A percentile compares a stretch with the other conserved stretches of the same genome.
phyloP scores from a whole-genome alignment of 2,329 filamentous ascomycete species.

The Aspergillus amoenus region DNA sequence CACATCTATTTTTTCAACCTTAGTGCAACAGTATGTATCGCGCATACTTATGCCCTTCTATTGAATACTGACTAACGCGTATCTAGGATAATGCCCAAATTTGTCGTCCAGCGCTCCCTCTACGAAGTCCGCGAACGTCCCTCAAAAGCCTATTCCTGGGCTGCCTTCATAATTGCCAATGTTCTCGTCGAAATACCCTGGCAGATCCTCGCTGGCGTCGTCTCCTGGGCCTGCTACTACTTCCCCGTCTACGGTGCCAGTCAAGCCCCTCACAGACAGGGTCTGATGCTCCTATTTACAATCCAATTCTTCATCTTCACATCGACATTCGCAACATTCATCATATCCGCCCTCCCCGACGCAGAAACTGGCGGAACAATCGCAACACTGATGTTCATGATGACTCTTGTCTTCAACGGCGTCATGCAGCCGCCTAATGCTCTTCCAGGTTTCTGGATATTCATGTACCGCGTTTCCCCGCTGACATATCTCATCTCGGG shows the following conservation, averaged over 20 bases:
- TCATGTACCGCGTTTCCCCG: constrained; percentile 79
- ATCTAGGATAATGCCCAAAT: constrained; percentile 67
- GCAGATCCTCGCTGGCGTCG: constrained; percentile 70
- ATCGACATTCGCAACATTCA: constrained; percentile 75
- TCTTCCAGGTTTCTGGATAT: constrained; percentile 76
- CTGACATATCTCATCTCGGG: constrained; percentile 78
- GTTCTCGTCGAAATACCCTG: constrained; percentile 84
- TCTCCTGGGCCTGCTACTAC: constrained; percentile 82
- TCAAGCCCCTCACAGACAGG: constrained; percentile 67
- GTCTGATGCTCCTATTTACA: constrained; percentile 75
- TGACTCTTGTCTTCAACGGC: constrained; percentile 71
- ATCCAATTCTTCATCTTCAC: constrained; percentile 76
- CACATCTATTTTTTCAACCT: constrained; percentile 53
- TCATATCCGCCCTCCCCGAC: constrained; percentile 72
- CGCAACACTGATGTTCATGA: constrained; percentile 70
- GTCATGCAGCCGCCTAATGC: constrained; percentile 64
- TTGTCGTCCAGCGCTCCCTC: constrained; percentile 75
- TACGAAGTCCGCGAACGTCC: constrained; percentile 85
- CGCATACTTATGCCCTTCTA: constrained; percentile 50
- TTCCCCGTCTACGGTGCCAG: constrained; percentile 69
- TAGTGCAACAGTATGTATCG: constrained; percentile 51
- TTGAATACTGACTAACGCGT: neutral
- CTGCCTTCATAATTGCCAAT: constrained; percentile 79
- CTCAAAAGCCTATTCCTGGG: constrained; percentile 82
- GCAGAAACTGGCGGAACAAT: constrained; percentile 75